Conservation (phyloP, 176 grass and related monocot genomes). For the Ensete glaucum region DNA sequence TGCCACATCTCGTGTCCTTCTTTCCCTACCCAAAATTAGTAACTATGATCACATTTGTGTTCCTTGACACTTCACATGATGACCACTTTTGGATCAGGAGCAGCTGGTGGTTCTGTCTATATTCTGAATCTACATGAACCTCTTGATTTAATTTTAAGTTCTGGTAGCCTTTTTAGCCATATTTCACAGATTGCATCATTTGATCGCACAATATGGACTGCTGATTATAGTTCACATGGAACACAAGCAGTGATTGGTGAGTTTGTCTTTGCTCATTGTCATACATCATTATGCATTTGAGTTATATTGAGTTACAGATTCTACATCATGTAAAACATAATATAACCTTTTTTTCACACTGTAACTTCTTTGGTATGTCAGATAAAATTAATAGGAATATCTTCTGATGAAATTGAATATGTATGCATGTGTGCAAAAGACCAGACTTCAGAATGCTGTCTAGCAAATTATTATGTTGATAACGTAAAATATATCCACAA, state of each 20-base stretch:
- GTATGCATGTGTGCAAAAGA: background rate
- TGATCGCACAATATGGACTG: conserved; percentile 46
- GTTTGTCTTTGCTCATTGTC: conserved; percentile 9
- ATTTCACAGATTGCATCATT: conserved; percentile 29
- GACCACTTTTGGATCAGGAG: conserved; percentile 52
- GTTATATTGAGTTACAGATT: background rate
- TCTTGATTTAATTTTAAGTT: conserved; percentile 15
- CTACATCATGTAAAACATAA: background rate
- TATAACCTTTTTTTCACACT: background rate
- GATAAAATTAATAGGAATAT: background rate
- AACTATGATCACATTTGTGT: conserved; percentile 23
- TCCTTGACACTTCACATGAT: conserved; percentile 60
- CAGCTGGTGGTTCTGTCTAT: conserved; percentile 37
- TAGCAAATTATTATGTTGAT: background rate
- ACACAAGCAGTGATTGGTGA: conserved; percentile 49
- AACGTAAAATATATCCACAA: background rate
- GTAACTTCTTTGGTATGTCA: background rate
- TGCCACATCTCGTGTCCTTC: conserved; percentile 5
- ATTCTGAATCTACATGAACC: conserved; percentile 41
- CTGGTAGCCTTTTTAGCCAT: conserved; percentile 5
- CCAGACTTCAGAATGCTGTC: background rate
- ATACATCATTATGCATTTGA: background rate
- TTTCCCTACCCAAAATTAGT: conserved; percentile 1
- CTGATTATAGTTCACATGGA: conserved; percentile 45
- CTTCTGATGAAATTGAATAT: background rate